Base-by-base conservation (phyloP, 768 basidiomycete species). In the Amanita fuliginea region DNA sequence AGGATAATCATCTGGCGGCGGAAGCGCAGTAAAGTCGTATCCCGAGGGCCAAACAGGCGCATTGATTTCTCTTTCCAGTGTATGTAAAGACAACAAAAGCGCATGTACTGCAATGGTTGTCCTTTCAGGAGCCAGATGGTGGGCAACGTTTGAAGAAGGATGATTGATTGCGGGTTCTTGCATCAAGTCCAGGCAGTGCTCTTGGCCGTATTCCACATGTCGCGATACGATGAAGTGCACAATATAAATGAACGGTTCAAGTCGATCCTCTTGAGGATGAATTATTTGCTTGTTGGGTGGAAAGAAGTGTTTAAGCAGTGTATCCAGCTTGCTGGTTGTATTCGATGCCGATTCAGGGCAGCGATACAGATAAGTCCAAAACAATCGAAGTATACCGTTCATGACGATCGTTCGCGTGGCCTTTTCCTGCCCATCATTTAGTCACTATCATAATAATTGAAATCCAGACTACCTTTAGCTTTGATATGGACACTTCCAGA, bases 301-400 rank as follows among this genome's bases (percentile, higher is more conserved):
- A 60, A 93, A 90, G 63, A 94, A 83, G 46, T 81, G 71, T 56
- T 81, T 88, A 44, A 88, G 59, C 34, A 94, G 58, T 0, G 64
- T 67, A 53, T 96, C 92, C 35, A 97, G 65, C 59, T 84, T 90
- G 24, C 79, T 67, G n/a, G 81, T 78, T n/a, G 80, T 81, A 2
- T 86, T 83, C 0, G 92, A 86, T 1, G 78, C 68, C 4, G 86
- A 75, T 63, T 97, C 94, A 54, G 85, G 81, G 59, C 91, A 94
- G 13, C 94, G 83, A 60, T 90, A 94, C n/a, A 96, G 71, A 63
- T 96, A 97, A 2, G 92, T 89, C 94, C 93, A 97, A 30, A 93
- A 67, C 36, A 96, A 64, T 7, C 94, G 81, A 54, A 91, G 61
- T 49, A 87, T 77, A 10, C 88, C 87, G 55, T 93, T 94, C 67